Evolutionary conservation across 2,329 filamentous ascomycete genomes (phyloP), one percentile per base, ranked within the genome.

Genomic region (Elsinoe ampelina): DNA sequence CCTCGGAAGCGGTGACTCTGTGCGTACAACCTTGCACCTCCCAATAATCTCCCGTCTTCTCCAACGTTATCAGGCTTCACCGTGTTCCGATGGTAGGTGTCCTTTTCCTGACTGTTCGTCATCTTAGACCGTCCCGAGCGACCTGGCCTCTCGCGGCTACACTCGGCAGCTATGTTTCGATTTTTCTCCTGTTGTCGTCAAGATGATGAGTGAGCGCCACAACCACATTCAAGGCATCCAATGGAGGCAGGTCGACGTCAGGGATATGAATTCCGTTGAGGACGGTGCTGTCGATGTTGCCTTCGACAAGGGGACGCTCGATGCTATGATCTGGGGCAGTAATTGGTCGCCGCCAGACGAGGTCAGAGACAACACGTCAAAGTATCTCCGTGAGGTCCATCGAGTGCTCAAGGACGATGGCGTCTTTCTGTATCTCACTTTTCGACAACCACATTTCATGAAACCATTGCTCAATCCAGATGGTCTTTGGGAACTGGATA

Each of bases 1-100:
- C 65, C 68, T 83, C 3, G 80, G 80, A 0, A 80, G 74, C 7
- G 80, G 80, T 6, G 78, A 82, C 61, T 82, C 79, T 65, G 80
- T 81, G 64, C 41, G 34, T 39, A 39, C 26, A 8, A 30, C 22
- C 22, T 26, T 3, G 22, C 22, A 26, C 22, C 6, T 26, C 22
- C 22, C 22, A n/a, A n/a, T n/a, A 26, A 26, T 26, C 22, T 30
- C 26, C 26, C 26, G 26, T 30, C 26, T 30, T 30, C 26, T 30
- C 26, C 4, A 30, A 30, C 26, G 26, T 30, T 30, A 30, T 52
- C 30, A 39, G 61, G 60, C 30, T 48, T 57, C 3, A 38, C 38
- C 15, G 32, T 47, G 8, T 39, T 30, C 34, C n/a, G 3, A 12
- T 52, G 39, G 22, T 22, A 30, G 36, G 32, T 50, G 22, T 26